Evolutionary conservation across 805 yeast genomes (phyloP).

Genomic region (Pichia membranifaciens): DNA sequence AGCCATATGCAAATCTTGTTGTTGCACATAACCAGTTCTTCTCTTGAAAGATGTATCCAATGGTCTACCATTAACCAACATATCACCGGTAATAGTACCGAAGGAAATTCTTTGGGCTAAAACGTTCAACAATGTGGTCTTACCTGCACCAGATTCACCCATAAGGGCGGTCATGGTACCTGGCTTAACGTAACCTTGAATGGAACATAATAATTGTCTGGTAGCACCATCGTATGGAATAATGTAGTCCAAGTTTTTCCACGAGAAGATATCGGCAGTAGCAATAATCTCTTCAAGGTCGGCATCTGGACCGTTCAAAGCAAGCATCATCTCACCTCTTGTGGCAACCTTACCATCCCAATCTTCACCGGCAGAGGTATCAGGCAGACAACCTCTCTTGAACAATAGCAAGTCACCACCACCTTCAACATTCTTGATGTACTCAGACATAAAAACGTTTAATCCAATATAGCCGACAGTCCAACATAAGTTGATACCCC

Average conservation of each 20-base stretch:
- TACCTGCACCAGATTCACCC: conserved; percentile 67
- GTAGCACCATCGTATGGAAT: conserved; percentile 43
- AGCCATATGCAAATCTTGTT: conserved; percentile 47
- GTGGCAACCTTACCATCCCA: conserved; percentile 35
- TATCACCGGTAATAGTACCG: conserved; percentile 55
- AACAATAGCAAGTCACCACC: conserved; percentile 31
- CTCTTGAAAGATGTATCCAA: conserved; percentile 45
- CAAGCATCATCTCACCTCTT: conserved; percentile 22
- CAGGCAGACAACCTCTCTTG: conserved; percentile 25
- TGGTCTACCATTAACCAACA: conserved; percentile 48
- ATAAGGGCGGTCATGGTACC: conserved; percentile 55
- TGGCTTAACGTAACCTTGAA: conserved; percentile 43
- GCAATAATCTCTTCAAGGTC: conserved; percentile 24
- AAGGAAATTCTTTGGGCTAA: conserved; percentile 45
- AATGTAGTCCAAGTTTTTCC: conserved; percentile 57
- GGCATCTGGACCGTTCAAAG: conserved; percentile 25
- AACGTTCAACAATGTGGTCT: conserved; percentile 51
- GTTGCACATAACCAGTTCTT: conserved; percentile 53
- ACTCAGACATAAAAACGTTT: conserved; percentile 28
- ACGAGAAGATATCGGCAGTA: conserved; percentile 48
- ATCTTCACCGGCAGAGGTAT: conserved; percentile 28
- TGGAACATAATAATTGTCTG: conserved; percentile 38
- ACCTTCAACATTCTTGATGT: conserved; percentile 23
- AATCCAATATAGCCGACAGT: conserved; percentile 34
- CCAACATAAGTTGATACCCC: conserved; percentile 47